phyloP scores from a whole-genome alignment of 176 grass and related monocot genomes.

The Raddia distichophylla region DNA sequence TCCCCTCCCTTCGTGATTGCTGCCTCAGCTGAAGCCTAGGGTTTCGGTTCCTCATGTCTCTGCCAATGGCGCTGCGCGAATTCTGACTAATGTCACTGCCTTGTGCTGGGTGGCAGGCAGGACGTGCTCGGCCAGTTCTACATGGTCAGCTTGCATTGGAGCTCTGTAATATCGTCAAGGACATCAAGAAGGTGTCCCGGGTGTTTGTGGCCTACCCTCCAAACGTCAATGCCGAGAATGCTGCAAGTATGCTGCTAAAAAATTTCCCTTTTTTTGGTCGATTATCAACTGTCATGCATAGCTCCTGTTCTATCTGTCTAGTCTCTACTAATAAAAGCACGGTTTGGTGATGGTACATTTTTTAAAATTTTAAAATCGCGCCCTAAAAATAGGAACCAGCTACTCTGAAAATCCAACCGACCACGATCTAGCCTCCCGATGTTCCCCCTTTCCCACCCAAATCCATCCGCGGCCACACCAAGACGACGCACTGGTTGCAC shows the following conservation, averaged over 20 bases:
- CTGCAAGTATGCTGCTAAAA: slow-evolving; percentile 57
- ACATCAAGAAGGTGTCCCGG: slow-evolving; percentile 97
- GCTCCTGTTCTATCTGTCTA: background rate
- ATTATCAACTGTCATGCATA: background rate
- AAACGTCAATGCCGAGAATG: slow-evolving; percentile 94
- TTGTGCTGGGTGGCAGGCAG: slow-evolving; percentile 52
- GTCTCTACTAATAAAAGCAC: no score
- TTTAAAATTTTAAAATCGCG: no score
- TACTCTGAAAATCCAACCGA: no score
- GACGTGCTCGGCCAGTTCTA: slow-evolving; percentile 92
- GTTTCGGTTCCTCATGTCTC: slow-evolving; percentile 10
- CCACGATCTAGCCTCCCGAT: no score
- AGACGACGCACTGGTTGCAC: no score
- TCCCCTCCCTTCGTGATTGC: background rate
- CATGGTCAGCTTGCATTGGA: slow-evolving; percentile 98
- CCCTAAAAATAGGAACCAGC: no score
- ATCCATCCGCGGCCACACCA: no score
- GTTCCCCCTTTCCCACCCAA: no score
- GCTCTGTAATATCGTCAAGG: slow-evolving; percentile 95
- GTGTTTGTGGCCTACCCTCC: slow-evolving; percentile 77
- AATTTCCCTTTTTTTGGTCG: background rate
- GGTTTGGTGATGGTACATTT: no score
- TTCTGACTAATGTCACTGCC: background rate
- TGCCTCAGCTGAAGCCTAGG: slow-evolving; percentile 33
- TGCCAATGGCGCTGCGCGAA: background rate